Conservation (phyloP, 768 basidiomycete species). For the Rhizopogon vesiculosus region DNA sequence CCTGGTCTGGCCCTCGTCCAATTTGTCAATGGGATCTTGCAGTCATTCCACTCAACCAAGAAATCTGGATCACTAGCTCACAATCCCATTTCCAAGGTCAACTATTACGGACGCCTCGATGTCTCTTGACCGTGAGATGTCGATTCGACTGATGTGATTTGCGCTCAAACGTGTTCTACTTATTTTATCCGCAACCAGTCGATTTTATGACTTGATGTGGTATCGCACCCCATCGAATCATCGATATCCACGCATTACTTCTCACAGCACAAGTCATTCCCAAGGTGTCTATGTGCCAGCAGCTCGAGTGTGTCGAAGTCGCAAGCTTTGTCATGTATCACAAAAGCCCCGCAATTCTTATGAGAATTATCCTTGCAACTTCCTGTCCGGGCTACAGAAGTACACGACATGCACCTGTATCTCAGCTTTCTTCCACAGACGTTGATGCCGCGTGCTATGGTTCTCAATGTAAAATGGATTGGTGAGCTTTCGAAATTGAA, state of each 20-base stretch:
- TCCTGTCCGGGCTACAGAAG: neutral
- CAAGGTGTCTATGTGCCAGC: neutral
- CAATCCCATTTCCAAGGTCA: too few species aligned
- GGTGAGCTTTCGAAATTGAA: neutral
- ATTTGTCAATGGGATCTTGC: too few species aligned
- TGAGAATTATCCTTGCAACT: neutral
- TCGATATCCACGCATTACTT: neutral
- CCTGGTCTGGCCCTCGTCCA: too few species aligned
- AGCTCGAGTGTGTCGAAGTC: neutral
- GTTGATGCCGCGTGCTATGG: neutral
- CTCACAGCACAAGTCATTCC: too few species aligned
- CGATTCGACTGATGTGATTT: neutral
- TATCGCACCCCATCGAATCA: neutral
- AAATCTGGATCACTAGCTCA: too few species aligned
- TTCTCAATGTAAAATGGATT: neutral
- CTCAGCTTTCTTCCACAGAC: neutral
- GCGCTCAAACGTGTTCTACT: neutral
- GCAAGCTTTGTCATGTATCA: neutral
- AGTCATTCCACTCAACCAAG: too few species aligned
- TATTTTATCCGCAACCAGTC: neutral
- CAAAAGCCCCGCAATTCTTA: neutral
- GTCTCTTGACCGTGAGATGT: too few species aligned
- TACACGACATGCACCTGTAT: neutral
- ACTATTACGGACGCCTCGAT: too few species aligned
- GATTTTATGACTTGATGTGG: too few species aligned